Evolutionary conservation across 768 basidiomycete genomes (phyloP), one percentile per base, ranked within the genome.

Genomic region (Albatrellus ellisii): DNA sequence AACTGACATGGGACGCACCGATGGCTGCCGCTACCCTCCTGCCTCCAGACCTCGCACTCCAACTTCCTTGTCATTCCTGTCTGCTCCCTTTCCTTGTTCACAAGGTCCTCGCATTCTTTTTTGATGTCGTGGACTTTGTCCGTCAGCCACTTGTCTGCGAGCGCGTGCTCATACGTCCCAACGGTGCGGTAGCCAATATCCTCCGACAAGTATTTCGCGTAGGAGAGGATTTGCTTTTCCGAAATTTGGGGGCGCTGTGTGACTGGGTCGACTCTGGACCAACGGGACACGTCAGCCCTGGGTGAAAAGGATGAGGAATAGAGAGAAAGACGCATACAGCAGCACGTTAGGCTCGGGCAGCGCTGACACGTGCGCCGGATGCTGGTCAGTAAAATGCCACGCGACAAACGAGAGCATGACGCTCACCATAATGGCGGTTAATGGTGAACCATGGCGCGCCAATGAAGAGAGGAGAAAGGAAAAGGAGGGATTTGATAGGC

Each of bases 11-110:
- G 28, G 1, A 63, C 79, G 52, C 50, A 90, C 88, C 85, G 66
- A 64, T 94, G 90, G 49, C 73, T 79, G 4, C 91, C 90, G 47
- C 77, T 86, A 2, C 91, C 90, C 51, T 80, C 70, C 59, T 95
- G 92, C 43, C 80, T 67, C 84, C 87, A 94, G 0, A 92, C 77
- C 54, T 95, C 89, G 52, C 94, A 91, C 54, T 92, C 69, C n/a
- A 94, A 62, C 34, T 78, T 78, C 36, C 78, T 63, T 4, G 51
- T 62, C 0, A 46, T 53, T 17, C 48, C 46, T 11, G 46, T 52
- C 29, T 47, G 52, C 14, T 55, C 45, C 46, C 66, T 60, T 2
- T 54, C 63, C 29, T 55, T 57, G 25, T 56, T 55, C 6, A 71
- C 67, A 22, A 74, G 59, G 36, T 60, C 59, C 34, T 81, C 75